phyloP scores from a whole-genome alignment of 2,329 filamentous ascomycete species.

The Monilinia vaccinii-corymbosi region DNA sequence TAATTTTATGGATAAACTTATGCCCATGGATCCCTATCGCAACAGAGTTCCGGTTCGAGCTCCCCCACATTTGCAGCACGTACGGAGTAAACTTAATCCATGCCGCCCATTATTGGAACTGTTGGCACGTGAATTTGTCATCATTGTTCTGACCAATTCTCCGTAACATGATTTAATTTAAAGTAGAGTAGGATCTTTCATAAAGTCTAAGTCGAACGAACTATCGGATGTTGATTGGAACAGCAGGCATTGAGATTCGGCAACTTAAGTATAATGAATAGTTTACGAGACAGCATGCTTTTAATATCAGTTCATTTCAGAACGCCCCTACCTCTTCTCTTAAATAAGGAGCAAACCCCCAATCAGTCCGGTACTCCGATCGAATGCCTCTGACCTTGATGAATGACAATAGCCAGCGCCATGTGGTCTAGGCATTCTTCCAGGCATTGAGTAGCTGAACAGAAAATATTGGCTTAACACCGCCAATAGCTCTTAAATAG shows the following conservation, averaged over 20 bases:
- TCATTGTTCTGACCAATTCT: background rate
- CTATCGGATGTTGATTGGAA: background rate
- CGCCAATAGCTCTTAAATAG: conserved; percentile 51
- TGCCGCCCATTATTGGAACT: background rate
- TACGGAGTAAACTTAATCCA: too few relatives aligned
- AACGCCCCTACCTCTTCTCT: background rate
- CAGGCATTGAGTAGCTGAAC: conserved; percentile 27
- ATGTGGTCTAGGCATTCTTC: conserved; percentile 22
- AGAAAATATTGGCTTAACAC: conserved; percentile 28
- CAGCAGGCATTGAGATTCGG: background rate
- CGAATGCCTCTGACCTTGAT: background rate
- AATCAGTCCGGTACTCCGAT: background rate
- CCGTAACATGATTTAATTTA: background rate
- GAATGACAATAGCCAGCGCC: background rate
- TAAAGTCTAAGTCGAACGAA: background rate
- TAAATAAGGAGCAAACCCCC: background rate
- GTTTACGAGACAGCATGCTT: background rate
- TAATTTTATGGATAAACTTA: background rate
- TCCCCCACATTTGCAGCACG: conserved; percentile 5
- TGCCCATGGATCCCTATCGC: background rate
- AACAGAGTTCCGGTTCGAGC: background rate
- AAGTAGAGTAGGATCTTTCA: background rate
- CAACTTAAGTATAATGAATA: background rate
- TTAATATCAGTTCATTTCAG: background rate
- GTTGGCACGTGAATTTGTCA: background rate